Evolutionary conservation across 352 stramenopile genomes (phyloP), one percentile per base, ranked within the genome.

Genomic region (Phytophthora fragariaefolia): DNA sequence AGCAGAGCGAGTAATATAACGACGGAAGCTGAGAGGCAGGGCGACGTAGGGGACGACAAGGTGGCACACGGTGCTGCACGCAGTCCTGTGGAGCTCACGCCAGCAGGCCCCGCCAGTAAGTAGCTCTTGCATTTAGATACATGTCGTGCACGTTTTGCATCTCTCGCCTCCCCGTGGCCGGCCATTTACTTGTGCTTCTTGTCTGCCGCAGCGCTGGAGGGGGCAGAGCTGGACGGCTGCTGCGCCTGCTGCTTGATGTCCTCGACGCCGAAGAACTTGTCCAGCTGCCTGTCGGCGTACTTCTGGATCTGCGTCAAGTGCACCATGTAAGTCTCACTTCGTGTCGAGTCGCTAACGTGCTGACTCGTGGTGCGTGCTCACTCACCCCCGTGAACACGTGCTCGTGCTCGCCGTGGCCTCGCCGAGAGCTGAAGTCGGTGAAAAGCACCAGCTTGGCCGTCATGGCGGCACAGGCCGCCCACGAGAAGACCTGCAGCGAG

Each of bases 261-360:
- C 24, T 94, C 80, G 30, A 96, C 89, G 38, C 88, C 87, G 61
- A 96, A 96, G 69, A 96, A 96, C 48, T 89, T 84, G 77, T 96
- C 89, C 47, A 95, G 69, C 46, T 95, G 90, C 59, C 80, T 79
- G 55, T 96, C 85, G 1, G 89, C 85, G 70, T 85, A 96, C 63
- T 74, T 69, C 62, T 96, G 89, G 46, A 94, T 76, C 69, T 74
- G 53, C 13, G 17, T 20, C 34, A 43, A 15, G 10, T 13, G 12
- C 34, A 20, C 12, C 34, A 20, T 43, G 34, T 43, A 43, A 43
- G 34, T 43, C 34, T 43, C 32, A 15, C 12, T 40, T 1, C 12
- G 32, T n/a, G 32, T 40, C 18, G 13, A 10, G 17, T 40, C 32
- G 17, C 13, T n/a, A 3, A n/a, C 7, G 18, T 20, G 13, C 9